phyloP scores from a whole-genome alignment of 176 grass and related monocot species.

The Panicum miliaceum region DNA sequence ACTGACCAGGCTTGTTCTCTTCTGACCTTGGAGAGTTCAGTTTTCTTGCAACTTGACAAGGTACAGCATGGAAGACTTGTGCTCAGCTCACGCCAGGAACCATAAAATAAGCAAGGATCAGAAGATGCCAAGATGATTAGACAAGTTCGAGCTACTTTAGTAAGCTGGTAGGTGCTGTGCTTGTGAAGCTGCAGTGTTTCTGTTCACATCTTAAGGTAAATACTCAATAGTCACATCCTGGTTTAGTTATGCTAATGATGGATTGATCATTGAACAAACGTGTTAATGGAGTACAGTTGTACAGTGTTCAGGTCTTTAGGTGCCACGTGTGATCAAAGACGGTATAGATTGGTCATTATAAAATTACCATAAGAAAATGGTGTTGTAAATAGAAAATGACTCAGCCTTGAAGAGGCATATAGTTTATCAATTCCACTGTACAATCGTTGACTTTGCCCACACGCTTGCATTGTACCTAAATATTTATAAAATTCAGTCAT shows the following conservation, averaged over 20 bases:
- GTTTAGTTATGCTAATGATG: slow-evolving; percentile 25
- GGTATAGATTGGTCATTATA: slow-evolving; percentile 19
- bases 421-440: neutral
- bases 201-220: slow-evolving; percentile 30
- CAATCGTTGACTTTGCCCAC: neutral
- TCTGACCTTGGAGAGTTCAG: slow-evolving; percentile 23
- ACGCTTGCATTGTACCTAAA: slow-evolving; percentile 14
- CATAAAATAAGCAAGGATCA: slow-evolving; percentile 9
- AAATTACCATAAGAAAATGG: slow-evolving; percentile 25
- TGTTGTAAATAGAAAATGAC: slow-evolving; percentile 19
- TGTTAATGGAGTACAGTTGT: neutral
- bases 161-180: neutral
- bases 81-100: neutral
- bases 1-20: slow-evolving; percentile 36
- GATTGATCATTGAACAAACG: neutral
- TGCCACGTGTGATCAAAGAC: slow-evolving; percentile 2
- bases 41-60: slow-evolving; percentile 28
- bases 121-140: slow-evolving; percentile 14
- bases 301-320: neutral
- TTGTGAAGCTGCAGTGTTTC: neutral
- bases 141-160: neutral
- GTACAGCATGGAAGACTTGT: neutral
- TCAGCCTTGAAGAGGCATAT: neutral
- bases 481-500: slow-evolving; percentile 1
- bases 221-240: neutral